A percentile compares a stretch with the other conserved stretches of the same genome.
These are phyloP conservation scores for Paecilomyces fulvus DNA, from an alignment of 2,329 filamentous ascomycete species.

Conservation along the genomic window DNA sequence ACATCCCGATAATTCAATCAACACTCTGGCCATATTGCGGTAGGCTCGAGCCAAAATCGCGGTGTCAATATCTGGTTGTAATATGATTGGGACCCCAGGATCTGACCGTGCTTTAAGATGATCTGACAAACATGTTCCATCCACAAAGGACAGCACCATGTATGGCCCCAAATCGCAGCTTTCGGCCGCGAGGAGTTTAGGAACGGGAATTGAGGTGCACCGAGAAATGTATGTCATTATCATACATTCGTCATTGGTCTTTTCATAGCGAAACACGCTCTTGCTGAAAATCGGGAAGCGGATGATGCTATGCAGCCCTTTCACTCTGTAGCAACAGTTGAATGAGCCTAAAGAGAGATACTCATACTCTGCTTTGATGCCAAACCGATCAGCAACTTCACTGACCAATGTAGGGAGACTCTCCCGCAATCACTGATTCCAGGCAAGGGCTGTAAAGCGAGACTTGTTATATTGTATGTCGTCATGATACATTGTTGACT, in stretches of 20 bases:
- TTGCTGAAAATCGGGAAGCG: slow-evolving; percentile 20
- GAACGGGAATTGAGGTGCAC: slow-evolving; percentile 18
- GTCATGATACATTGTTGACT: no score
- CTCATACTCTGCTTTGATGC: no score
- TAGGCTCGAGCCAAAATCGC: slow-evolving; percentile 15
- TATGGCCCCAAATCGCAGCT: slow-evolving; percentile 14
- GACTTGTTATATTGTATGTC: no score
- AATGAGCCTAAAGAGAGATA: no score
- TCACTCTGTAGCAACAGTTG: no score
- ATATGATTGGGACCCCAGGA: slow-evolving; percentile 3
- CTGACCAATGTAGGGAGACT: no score
- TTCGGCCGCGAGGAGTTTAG: slow-evolving; percentile 13
- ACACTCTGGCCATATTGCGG: slow-evolving; percentile 14
- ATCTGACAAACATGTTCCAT: slow-evolving; percentile 14
- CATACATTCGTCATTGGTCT: slow-evolving; percentile 19
- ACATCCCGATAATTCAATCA: slow-evolving; percentile 18
- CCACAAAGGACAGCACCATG: slow-evolving; percentile 18
- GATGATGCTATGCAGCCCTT: slow-evolving; percentile 9
- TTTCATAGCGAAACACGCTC: slow-evolving; percentile 17
- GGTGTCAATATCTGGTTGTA: slow-evolving; percentile 10
- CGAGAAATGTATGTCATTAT: slow-evolving; percentile 17
- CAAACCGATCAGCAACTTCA: no score
- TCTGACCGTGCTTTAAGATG: slow-evolving; percentile 15
- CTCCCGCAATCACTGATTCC: no score
- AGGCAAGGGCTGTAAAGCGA: no score